phyloP scores from a whole-genome alignment of 2,329 filamentous ascomycete species.

The Basipetospora chlamydospora region DNA sequence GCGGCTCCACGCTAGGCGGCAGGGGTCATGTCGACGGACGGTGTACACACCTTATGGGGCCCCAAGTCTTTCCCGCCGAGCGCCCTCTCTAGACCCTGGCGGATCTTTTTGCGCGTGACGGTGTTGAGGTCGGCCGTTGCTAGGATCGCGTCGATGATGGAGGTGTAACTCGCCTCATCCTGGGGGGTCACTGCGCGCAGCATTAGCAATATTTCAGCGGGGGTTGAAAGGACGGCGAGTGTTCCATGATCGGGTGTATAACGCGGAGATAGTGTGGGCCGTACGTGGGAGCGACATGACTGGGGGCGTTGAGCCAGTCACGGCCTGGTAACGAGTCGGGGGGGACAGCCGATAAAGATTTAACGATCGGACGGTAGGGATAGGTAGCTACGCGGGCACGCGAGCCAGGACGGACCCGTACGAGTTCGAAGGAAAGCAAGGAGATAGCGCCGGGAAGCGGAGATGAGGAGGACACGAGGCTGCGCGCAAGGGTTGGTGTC shows the following conservation, averaged over 20 bases:
- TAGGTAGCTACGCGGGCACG: not conserved
- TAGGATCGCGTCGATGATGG: slow-evolving; percentile 46
- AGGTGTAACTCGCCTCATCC: slow-evolving; percentile 37
- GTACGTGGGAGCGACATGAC: slow-evolving; percentile 5
- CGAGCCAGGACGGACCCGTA: not conserved
- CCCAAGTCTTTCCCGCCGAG: slow-evolving; percentile 43
- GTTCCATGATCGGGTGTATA: not conserved
- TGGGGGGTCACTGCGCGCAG: slow-evolving; percentile 28
- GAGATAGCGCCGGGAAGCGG: no score
- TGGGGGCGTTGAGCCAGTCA: not conserved
- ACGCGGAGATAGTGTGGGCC: not conserved
- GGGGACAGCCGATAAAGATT: not conserved
- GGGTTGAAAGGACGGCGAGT: not conserved
- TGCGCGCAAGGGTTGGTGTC: no score
- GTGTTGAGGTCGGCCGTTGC: slow-evolving; percentile 43
- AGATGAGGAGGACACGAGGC: no score
- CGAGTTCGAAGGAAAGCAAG: no score
- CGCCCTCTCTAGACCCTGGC: slow-evolving; percentile 37
- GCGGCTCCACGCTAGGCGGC: no score
- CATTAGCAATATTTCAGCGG: not conserved
- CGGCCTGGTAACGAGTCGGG: not conserved
- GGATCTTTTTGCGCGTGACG: slow-evolving; percentile 49
- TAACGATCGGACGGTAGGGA: not conserved
- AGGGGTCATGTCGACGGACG: no score
- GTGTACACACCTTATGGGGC: slow-evolving; percentile 46